Base-by-base conservation (phyloP, 306 rosid species). In the Canavalia gladiata region DNA sequence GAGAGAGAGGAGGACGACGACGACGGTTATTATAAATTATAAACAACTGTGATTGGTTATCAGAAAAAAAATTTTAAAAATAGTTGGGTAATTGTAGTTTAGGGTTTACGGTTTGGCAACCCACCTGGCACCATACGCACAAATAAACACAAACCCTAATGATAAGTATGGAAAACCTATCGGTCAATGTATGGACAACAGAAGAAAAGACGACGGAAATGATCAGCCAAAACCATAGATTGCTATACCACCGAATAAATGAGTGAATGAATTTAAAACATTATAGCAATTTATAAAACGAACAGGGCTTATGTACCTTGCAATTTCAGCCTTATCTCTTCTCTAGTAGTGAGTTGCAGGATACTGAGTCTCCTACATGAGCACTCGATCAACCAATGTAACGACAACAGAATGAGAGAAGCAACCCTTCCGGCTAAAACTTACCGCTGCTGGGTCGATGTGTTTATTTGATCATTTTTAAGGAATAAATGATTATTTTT, bases 251-350 rank as follows among this genome's bases (percentile, higher is more conserved):
- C 18, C 31, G 52, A 70, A 66, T 65, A 46, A 66, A 68, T 68
- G 71, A 65, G 45, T 55, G 10, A 45, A 35, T 29, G 28, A 67
- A 75, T 41, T 2, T 11, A 11, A 49, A 80, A 51, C 74, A 45
- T 34, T 33, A 4, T 8, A 37, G 45, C 8, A 46, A 75, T 50
- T 35, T 33, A 29, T 50, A 68, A 68, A 29, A 59, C 1, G 33
- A 10, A 50, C 12, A 68, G 49, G 46, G 37, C 34, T 55, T 41
- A 51, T 18, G 34, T 41, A 76, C 55, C 72, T 41, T 8, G 3
- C 42, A 12, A 57, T 56, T 63, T 58, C 43, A 49, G 35, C 50
- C 63, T 80, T 39, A 68, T 39, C 51, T 71, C 54, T 47, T 72
- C 68, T n/a, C 33, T 34, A 34, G 77, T 41, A n/a, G 6, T 65